Percentiles rank a stretch among this genome's conserved stretches.
Evolutionary conservation across 257 asterid species (phyloP).

Genomic region (Solanum ahanhuiri): DNA sequence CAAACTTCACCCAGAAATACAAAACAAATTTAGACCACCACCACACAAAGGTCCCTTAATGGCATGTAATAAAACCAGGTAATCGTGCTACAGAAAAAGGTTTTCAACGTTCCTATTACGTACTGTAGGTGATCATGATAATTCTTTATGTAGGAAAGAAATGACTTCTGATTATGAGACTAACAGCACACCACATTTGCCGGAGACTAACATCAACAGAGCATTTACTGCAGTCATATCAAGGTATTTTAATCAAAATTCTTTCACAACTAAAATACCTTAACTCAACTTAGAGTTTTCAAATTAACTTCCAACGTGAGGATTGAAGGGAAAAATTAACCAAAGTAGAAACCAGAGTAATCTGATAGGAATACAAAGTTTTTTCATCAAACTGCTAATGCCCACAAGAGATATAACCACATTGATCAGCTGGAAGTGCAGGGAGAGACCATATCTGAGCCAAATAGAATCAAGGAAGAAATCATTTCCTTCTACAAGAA

Average conservation of each 20-base stretch:
- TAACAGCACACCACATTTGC: neutral
- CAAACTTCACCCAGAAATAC: neutral
- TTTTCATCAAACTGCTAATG: too few relatives aligned
- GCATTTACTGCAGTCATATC: neutral
- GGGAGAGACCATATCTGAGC: too few relatives aligned
- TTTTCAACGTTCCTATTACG: neutral
- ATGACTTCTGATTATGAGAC: neutral
- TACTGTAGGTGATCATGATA: neutral
- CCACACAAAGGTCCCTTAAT: neutral
- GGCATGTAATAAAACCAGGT: neutral
- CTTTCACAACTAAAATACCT: neutral
- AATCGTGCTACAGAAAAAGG: neutral
- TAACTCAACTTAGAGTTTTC: neutral
- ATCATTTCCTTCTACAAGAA: too few relatives aligned
- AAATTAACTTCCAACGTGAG: neutral
- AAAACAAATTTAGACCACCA: neutral
- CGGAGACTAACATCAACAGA: neutral
- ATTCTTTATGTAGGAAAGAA: neutral
- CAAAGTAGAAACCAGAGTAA: neutral
- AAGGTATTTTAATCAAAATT: neutral
- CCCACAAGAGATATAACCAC: too few relatives aligned
- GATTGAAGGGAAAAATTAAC: neutral
- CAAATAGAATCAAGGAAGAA: too few relatives aligned
- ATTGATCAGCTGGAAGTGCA: too few relatives aligned
- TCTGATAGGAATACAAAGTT: too few relatives aligned